These are phyloP conservation scores for Exophiala spinifera DNA, from an alignment of 2,329 filamentous ascomycete species.

Conservation along the genomic window DNA sequence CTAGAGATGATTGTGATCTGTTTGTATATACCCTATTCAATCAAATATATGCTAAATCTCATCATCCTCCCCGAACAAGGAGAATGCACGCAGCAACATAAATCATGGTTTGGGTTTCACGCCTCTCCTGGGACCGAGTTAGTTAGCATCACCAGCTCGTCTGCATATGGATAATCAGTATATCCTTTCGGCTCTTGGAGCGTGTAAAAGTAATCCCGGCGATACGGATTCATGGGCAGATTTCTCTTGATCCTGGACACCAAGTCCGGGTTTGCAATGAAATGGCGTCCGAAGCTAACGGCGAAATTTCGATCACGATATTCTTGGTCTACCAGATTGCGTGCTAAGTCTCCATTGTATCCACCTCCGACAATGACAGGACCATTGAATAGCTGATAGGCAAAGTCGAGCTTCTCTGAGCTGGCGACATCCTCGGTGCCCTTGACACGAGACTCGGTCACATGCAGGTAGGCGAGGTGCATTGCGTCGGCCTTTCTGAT, in stretches of 20 bases:
- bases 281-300: conserved; percentile 42
- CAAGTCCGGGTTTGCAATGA: conserved; percentile 47
- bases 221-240: conserved; percentile 38
- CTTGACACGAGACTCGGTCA: conserved; percentile 56
- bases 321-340: conserved; percentile 36
- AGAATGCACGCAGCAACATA: too few relatives aligned
- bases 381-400: conserved; percentile 44
- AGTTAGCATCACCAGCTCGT: too few relatives aligned
- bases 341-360: conserved; percentile 41
- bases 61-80: too few relatives aligned
- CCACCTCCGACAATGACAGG: conserved; percentile 50
- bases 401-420: conserved; percentile 42
- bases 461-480: conserved; percentile 59
- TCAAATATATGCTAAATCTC: too few relatives aligned
- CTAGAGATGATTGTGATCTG: too few relatives aligned
- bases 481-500: conserved; percentile 51
- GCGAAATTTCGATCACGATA: conserved; percentile 34
- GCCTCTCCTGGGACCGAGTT: too few relatives aligned
- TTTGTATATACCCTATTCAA: too few relatives aligned
- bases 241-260: conserved; percentile 41
- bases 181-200: conserved; percentile 39
- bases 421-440: conserved; percentile 25
- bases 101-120: too few relatives aligned
- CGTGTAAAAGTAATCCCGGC: conserved; percentile 43
- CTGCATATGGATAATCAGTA: conserved; percentile 32